Base-by-base conservation (phyloP, 139 green algal genomes). In the Chlorella sorokiniana region DNA sequence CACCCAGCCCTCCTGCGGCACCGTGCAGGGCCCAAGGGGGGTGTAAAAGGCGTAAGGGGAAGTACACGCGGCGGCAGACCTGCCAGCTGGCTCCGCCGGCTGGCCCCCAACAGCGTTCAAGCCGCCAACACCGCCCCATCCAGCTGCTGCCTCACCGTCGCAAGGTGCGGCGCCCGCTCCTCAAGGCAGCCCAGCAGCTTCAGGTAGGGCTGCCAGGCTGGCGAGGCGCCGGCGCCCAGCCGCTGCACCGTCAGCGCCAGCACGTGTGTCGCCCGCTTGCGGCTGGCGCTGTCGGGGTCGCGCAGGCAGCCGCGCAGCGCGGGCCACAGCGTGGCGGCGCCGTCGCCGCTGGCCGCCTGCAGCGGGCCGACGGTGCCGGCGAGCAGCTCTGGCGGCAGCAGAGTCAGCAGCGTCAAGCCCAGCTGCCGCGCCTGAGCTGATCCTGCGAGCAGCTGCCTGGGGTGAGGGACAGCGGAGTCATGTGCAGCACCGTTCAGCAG, bases 241-340 rank as follows among this genome's bases (percentile, higher is more conserved):
- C 35, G 25, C 25, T 25, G 20, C 10, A 81, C 23, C 2, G 69
- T 45, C 33, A 42, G 16, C n/a, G 61, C n/a, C 68, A 88, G 77
- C 29, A 88, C 29, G 68, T 82, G 61, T 9, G 80, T 29, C 1
- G 76, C 84, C 18, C 78, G 69, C 78, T 88, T 88, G n/a, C 79
- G 52, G 37, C 63, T 76, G 54, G 84, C n/a, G 4, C 56, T 27
- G 37, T 85, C 78, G 3, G 2, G 9, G 0, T 81, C 72, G 1
- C 72, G n/a, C 65, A 81, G 75, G n/a, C 51, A 42, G 56, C 37
- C 35, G 10, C 56, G 45, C 44, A 86, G 75, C 29, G 79, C 73
- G 22, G 27, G 27, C 82, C 78, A 84, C 35, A 84, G 37, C 40
- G 40, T 38, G 1, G 18, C 29, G n/a, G 6, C 56, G 6, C n/a